phyloP scores from a whole-genome alignment of 2,329 filamentous ascomycete genomes.

The Xylaria sp. region DNA sequence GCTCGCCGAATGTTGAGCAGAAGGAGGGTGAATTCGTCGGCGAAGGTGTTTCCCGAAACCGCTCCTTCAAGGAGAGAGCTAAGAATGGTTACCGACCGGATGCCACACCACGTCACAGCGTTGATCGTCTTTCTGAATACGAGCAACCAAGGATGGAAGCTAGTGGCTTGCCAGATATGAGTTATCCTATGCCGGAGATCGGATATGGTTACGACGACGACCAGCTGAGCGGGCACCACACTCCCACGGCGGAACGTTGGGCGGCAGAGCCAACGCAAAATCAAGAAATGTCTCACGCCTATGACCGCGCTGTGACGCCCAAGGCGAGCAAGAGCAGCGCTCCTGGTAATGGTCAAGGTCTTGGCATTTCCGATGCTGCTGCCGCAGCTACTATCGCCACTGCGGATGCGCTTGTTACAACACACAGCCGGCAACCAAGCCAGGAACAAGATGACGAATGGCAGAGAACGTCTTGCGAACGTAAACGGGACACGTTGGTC shows the following conservation, averaged over 20 bases:
- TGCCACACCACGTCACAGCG: constrained; percentile 60
- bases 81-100: constrained; percentile 58
- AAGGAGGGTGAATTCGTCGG: constrained; percentile 46
- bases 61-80: constrained; percentile 68
- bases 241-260: constrained; percentile 31
- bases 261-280: constrained; percentile 38
- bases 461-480: constrained; percentile 63
- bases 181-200: constrained; percentile 76
- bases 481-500: constrained; percentile 66
- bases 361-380: constrained; percentile 50
- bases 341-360: constrained; percentile 42
- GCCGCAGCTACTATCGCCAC: constrained; percentile 58
- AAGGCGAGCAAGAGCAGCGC: constrained; percentile 33
- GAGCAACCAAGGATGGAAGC: constrained; percentile 63
- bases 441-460: constrained; percentile 68
- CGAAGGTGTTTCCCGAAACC: constrained; percentile 60
- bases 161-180: constrained; percentile 68
- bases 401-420: constrained; percentile 48
- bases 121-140: constrained; percentile 58
- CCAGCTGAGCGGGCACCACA: constrained; percentile 22
- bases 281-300: constrained; percentile 34
- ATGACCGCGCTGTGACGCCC: constrained; percentile 36
- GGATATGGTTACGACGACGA: constrained; percentile 62
- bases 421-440: constrained; percentile 56
- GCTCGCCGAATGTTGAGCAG: constrained; percentile 39